phyloP scores from a whole-genome alignment of 2,329 filamentous ascomycete species.

The Beauveria varroae region DNA sequence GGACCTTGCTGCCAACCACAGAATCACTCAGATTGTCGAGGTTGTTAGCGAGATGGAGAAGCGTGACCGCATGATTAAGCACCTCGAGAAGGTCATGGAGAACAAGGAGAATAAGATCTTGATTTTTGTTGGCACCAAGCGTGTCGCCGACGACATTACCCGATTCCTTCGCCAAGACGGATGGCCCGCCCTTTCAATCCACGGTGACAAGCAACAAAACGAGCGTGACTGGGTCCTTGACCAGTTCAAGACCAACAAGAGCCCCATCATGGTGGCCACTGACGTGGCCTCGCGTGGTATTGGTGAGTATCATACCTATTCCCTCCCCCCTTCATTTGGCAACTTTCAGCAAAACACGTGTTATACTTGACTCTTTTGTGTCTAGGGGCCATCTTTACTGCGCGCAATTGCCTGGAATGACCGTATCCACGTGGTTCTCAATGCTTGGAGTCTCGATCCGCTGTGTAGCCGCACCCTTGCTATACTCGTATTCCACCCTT shows the following conservation, averaged over 20 bases:
- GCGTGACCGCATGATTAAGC: constrained; percentile 94
- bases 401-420: constrained; percentile 88
- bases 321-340: constrained; percentile 34
- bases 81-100: constrained; percentile 96
- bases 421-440: constrained; percentile 77
- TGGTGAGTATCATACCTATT: constrained; percentile 75
- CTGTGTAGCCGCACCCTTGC: constrained; percentile 53
- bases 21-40: constrained; percentile 96
- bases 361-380: constrained; percentile 82
- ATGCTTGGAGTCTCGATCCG: constrained; percentile 78
- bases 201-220: constrained; percentile 99
- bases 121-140: constrained; percentile 90
- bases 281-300: constrained; percentile 99
- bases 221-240: constrained; percentile 99
- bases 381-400: constrained; percentile 81
- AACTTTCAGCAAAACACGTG: constrained; percentile 51
- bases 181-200: constrained; percentile 95
- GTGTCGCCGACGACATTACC: constrained; percentile 95
- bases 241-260: constrained; percentile 99
- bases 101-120: constrained; percentile 92
- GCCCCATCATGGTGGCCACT: constrained; percentile 99
- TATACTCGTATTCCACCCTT: constrained; percentile 71
- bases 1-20: constrained; percentile 93
- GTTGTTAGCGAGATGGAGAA: constrained; percentile 96
- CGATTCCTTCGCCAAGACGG: constrained; percentile 95